A percentile compares a stretch with the other conserved stretches of the same genome.
Evolutionary conservation across 2,329 filamentous ascomycete genomes (phyloP).

Genomic region (Talaromyces sp.): DNA sequence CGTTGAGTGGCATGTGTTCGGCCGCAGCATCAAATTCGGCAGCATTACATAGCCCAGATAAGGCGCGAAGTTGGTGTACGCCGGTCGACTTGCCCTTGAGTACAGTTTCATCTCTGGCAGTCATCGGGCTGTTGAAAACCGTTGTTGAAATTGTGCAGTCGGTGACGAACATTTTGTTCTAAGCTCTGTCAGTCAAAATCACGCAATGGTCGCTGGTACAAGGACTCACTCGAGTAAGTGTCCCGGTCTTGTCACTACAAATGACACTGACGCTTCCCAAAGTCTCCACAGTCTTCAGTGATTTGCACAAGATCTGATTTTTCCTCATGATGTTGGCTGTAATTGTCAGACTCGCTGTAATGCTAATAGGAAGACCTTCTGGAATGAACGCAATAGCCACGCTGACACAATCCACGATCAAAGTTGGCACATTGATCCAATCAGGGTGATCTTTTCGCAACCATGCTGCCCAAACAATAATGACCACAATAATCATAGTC

Average conservation of each 20-base stretch:
- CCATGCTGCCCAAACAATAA: constrained; percentile 68
- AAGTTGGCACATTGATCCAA: constrained; percentile 68
- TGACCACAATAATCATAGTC: constrained; percentile 48
- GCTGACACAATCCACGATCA: constrained; percentile 71
- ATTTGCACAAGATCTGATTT: constrained; percentile 76
- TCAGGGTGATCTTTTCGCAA: constrained; percentile 62
- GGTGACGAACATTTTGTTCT: constrained; percentile 71
- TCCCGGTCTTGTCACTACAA: constrained; percentile 73
- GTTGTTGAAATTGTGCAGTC: constrained; percentile 54
- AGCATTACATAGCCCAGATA: constrained; percentile 69
- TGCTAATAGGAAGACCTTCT: constrained; percentile 67
- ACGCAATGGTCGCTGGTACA: background rate
- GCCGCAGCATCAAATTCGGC: constrained; percentile 70
- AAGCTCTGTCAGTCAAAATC: background rate
- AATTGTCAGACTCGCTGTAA: constrained; percentile 70
- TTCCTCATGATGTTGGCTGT: constrained; percentile 72
- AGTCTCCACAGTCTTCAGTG: constrained; percentile 73
- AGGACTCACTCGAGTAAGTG: constrained; percentile 34
- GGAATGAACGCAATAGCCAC: constrained; percentile 74
- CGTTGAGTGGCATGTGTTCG: constrained; percentile 54
- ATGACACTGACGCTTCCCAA: constrained; percentile 69
- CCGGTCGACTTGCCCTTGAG: constrained; percentile 22
- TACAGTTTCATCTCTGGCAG: constrained; percentile 47
- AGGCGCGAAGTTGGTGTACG: constrained; percentile 55
- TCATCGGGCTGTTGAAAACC: constrained; percentile 51